A percentile compares a stretch with the other conserved stretches of the same genome.
These are phyloP conservation scores for Endoconidiophora polonica DNA, from an alignment of 2,329 filamentous ascomycete genomes.

Conservation along the genomic window DNA sequence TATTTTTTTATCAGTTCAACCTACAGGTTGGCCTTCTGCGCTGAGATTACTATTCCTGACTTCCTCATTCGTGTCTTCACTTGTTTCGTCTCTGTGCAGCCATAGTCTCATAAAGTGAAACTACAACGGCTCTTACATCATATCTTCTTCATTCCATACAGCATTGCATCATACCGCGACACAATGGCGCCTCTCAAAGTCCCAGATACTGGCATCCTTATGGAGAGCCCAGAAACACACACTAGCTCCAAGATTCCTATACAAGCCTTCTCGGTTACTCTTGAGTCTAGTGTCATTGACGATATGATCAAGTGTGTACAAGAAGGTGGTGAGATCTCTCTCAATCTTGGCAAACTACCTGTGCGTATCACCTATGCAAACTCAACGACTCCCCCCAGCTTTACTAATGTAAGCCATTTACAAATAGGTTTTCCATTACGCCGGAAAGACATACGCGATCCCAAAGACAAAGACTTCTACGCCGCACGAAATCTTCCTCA, in stretches of 20 bases:
- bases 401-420: slow-evolving; percentile 6
- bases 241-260: slow-evolving; percentile 27
- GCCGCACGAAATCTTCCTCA: slow-evolving; percentile 40
- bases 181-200: slow-evolving; percentile 32
- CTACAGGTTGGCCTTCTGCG: too few relatives aligned
- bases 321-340: slow-evolving; percentile 37
- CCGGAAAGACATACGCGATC: slow-evolving; percentile 32
- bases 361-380: slow-evolving; percentile 30
- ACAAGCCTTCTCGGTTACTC: slow-evolving; percentile 41
- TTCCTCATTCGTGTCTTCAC: too few relatives aligned
- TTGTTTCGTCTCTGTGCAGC: too few relatives aligned
- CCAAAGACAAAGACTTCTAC: slow-evolving; percentile 27
- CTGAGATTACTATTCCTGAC: too few relatives aligned
- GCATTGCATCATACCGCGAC: slow-evolving; percentile 12
- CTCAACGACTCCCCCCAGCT: not conserved
- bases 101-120: too few relatives aligned
- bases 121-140: too few relatives aligned
- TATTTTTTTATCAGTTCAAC: too few relatives aligned
- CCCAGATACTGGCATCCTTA: slow-evolving; percentile 38
- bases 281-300: slow-evolving; percentile 41
- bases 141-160: not conserved
- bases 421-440: slow-evolving; percentile 36
- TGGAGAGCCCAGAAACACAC: slow-evolving; percentile 32
- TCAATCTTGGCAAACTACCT: slow-evolving; percentile 40
- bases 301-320: slow-evolving; percentile 44